Evolutionary conservation across 495 filamentous ascomycete genomes (phyloP).

Genomic region (Talaromyces liani): DNA sequence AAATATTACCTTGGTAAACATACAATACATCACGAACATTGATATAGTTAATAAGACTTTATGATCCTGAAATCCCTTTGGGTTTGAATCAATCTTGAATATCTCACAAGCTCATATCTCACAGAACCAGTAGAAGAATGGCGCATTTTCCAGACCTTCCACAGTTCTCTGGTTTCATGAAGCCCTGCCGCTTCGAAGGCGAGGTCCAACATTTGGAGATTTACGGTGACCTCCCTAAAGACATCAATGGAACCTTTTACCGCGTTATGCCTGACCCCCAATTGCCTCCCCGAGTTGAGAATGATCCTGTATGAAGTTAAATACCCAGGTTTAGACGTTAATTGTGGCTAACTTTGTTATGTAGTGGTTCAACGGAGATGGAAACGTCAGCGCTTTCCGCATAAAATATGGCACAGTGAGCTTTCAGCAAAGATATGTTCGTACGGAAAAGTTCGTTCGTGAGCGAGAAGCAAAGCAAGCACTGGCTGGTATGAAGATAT

Average conservation of each 20-base stretch:
- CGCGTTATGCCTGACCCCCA: conserved; percentile 24
- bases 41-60: no score
- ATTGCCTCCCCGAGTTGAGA: conserved; percentile 15
- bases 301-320: conserved; percentile 11
- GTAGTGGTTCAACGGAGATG: conserved; percentile 25
- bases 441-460: conserved; percentile 38
- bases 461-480: conserved; percentile 32
- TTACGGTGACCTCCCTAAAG: conserved; percentile 18
- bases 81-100: no score
- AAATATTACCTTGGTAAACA: no score
- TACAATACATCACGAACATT: no score
- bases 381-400: conserved; percentile 44
- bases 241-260: conserved; percentile 27
- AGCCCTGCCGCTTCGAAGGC: conserved; percentile 17
- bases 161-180: conserved; percentile 15
- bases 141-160: conserved; percentile 9
- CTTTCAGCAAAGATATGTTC: conserved; percentile 46
- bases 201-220: conserved; percentile 14
- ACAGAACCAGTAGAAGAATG: neutral
- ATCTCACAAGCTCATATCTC: neutral
- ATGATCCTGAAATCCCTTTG: no score
- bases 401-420: conserved; percentile 41
- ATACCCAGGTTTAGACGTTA: no score
- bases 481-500: conserved; percentile 25
- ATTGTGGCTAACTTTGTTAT: no score